These are phyloP conservation scores for Boletus subcaerulescens DNA, from an alignment of 768 basidiomycete species.

Conservation along the genomic window DNA sequence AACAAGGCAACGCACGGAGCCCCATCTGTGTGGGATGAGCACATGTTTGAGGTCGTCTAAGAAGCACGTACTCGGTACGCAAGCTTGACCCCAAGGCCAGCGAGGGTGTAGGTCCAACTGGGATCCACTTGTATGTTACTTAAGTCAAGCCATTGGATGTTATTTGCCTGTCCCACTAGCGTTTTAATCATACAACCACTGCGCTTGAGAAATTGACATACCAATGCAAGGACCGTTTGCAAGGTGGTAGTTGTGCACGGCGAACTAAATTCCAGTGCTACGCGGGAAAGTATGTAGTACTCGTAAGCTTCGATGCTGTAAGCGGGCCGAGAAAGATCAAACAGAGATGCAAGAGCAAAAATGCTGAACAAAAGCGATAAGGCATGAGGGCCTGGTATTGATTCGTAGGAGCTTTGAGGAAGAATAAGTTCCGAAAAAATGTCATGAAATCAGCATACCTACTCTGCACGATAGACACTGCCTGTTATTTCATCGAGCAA, in stretches of 20 bases:
- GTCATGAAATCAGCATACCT: conserved; percentile 11
- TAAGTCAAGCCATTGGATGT: conserved; percentile 51
- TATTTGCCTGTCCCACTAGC: conserved; percentile 34
- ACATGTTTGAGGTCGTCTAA: neutral
- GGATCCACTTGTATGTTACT: conserved; percentile 49
- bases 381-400: conserved; percentile 44
- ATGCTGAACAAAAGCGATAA: conserved; percentile 63
- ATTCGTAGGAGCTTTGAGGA: conserved; percentile 37
- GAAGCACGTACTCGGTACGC: conserved; percentile 52
- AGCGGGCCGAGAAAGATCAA: conserved; percentile 49
- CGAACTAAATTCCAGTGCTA: conserved; percentile 48
- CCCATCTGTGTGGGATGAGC: conserved; percentile 42
- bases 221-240: conserved; percentile 52
- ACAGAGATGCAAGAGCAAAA: conserved; percentile 63
- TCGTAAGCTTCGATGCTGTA: conserved; percentile 55
- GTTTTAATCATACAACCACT: conserved; percentile 5
- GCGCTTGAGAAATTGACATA: conserved; percentile 29
- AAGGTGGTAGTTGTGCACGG: conserved; percentile 49
- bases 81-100: conserved; percentile 58
- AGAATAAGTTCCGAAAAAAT: neutral
- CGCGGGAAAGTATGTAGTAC: conserved; percentile 58
- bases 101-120: conserved; percentile 51
- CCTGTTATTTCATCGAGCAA: conserved; percentile 56
- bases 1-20: conserved; percentile 40
- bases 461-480: conserved; percentile 55